These are phyloP conservation scores for Ascochyta koolunga DNA, from an alignment of 2,329 filamentous ascomycete species.

Conservation along the genomic window DNA sequence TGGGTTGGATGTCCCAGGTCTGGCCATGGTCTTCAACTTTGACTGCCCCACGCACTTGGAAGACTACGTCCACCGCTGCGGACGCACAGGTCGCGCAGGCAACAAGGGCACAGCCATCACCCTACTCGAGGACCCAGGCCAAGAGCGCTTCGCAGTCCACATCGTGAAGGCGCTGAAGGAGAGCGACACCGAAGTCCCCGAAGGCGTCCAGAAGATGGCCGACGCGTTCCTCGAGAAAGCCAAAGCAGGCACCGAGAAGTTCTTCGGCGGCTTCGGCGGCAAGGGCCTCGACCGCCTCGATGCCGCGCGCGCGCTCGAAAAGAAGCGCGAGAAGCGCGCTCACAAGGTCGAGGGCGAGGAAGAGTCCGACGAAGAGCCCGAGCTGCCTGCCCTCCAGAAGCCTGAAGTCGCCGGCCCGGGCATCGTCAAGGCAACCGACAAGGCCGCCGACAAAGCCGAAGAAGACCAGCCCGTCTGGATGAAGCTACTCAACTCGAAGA, in stretches of 20 bases:
- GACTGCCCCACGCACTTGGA: conserved; percentile 93
- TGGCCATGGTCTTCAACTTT: conserved; percentile 95
- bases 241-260: conserved; percentile 89
- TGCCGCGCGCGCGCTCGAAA: conserved; percentile 85
- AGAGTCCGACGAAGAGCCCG: conserved; percentile 77
- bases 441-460: conserved; percentile 18
- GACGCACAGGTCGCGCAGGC: conserved; percentile 90
- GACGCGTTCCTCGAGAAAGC: conserved; percentile 84
- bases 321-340: conserved; percentile 73
- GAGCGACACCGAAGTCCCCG: conserved; percentile 83
- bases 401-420: conserved; percentile 52
- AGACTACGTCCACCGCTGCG: conserved; percentile 94
- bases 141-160: conserved; percentile 87
- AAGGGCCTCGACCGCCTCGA: conserved; percentile 93
- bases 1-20: conserved; percentile 92
- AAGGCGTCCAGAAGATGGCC: conserved; percentile 65
- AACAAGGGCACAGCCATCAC: conserved; percentile 95
- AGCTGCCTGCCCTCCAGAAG: conserved; percentile 63
- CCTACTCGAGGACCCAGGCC: conserved; percentile 88
- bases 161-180: conserved; percentile 92
- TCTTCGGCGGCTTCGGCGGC: conserved; percentile 85
- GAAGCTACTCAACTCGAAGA: conserved; percentile 65
- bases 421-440: conserved; percentile 38
- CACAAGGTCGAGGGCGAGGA: conserved; percentile 91
- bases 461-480: conserved; percentile 38